A percentile compares a stretch with the other conserved stretches of the same genome.
phyloP scores from a whole-genome alignment of 495 filamentous ascomycete genomes.

The Penicillium cinerascens region DNA sequence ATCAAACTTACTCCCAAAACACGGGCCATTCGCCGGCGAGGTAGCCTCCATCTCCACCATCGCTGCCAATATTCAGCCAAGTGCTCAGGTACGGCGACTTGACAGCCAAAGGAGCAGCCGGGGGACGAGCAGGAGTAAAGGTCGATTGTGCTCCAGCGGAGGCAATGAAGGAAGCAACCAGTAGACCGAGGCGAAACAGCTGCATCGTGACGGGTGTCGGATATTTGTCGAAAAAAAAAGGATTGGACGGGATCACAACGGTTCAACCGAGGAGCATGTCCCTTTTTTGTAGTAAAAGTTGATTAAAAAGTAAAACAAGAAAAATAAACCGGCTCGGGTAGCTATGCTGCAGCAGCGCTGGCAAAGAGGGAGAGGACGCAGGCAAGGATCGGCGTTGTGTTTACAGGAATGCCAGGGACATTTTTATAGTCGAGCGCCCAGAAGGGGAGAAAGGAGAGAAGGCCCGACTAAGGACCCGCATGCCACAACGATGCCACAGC shows the following conservation, averaged over 20 bases:
- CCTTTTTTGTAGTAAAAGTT: slow-evolving; percentile 13
- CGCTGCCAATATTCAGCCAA: slow-evolving; percentile 50
- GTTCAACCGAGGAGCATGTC: slow-evolving; percentile 23
- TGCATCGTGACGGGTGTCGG: slow-evolving; percentile 24
- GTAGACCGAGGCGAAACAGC: slow-evolving; percentile 22
- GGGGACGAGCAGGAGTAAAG: slow-evolving; percentile 54
- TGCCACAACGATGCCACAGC: slow-evolving; percentile 23
- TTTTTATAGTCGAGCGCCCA: slow-evolving; percentile 30
- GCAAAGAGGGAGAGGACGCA: slow-evolving; percentile 12
- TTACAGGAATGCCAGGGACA: slow-evolving; percentile 33
- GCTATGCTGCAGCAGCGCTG: slow-evolving; percentile 1
- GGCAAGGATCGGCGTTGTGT: slow-evolving; percentile 27
- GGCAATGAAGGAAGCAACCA: slow-evolving; percentile 25
- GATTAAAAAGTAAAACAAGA: slow-evolving; percentile 10
- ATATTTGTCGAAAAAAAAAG: background rate
- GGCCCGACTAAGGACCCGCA: too few relatives aligned
- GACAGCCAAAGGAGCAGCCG: slow-evolving; percentile 54
- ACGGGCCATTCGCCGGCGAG: slow-evolving; percentile 55
- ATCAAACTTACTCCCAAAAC: slow-evolving; percentile 50
- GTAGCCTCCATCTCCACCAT: slow-evolving; percentile 56
- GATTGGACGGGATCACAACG: slow-evolving; percentile 21
- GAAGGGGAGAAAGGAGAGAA: slow-evolving; percentile 7
- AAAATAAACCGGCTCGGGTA: slow-evolving; percentile 1
- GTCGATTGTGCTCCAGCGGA: slow-evolving; percentile 37
- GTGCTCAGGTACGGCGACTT: slow-evolving; percentile 56